Percentiles rank a stretch among this genome's conserved stretches.
Evolutionary conservation across 345 rosid species (phyloP).

Genomic region (sweet orange (Citrus sinensis)): DVS_A1.0 CM039163.1:5765501-5766000

Average conservation of each 20-base stretch:
- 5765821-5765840: neutral
- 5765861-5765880: neutral
- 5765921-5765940: neutral
- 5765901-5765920: neutral
- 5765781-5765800: neutral
- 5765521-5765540: neutral
- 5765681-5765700: neutral
- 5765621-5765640: neutral
- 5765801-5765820: neutral
- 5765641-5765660: slow-evolving; percentile 15
- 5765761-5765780: neutral
- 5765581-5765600: slow-evolving; percentile 24
- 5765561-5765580: slow-evolving; percentile 29
- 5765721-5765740: neutral
- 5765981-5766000: neutral
- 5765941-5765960: neutral
- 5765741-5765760: neutral
- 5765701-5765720: neutral
- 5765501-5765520: neutral
- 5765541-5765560: slow-evolving; percentile 8
- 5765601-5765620: slow-evolving; percentile 18
- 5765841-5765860: neutral
- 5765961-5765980: neutral
- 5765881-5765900: neutral
- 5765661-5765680: neutral